Evolutionary conservation across 306 rosid genomes (phyloP).

Genomic region (Alnus rubra): DNA sequence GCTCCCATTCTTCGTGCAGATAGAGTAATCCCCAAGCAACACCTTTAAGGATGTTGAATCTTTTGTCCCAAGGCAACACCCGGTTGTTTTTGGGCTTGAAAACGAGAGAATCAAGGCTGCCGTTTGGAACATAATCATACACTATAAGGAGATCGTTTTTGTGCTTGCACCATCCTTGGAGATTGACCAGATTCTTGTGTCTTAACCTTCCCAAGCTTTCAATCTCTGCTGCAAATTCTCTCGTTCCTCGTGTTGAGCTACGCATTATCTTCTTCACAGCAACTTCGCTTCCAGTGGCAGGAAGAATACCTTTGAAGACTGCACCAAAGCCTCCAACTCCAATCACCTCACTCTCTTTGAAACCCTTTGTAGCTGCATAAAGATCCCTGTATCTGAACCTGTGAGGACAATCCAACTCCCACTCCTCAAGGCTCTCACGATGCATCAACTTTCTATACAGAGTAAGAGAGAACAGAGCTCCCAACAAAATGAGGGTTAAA

Average conservation of each 20-base stretch:
- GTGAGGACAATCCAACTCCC: conserved; percentile 84
- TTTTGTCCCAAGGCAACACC: conserved; percentile 51
- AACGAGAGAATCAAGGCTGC: conserved; percentile 52
- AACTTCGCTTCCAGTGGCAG: conserved; percentile 45
- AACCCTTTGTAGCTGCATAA: conserved; percentile 61
- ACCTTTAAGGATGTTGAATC: conserved; percentile 61
- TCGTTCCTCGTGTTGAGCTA: conserved; percentile 47
- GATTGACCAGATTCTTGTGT: conserved; percentile 73
- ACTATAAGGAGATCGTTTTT: conserved; percentile 58
- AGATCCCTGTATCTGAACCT: conserved; percentile 66
- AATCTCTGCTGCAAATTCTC: conserved; percentile 69
- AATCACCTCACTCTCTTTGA: conserved; percentile 47
- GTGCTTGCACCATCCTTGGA: conserved; percentile 86
- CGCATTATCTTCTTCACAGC: conserved; percentile 61
- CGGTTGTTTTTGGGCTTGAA: conserved; percentile 29
- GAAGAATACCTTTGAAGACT: conserved; percentile 60
- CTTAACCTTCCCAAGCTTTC: conserved; percentile 77
- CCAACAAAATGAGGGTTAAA: conserved; percentile 32
- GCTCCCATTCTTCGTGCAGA: conserved; percentile 79
- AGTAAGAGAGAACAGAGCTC: neutral
- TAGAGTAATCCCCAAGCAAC: conserved; percentile 66
- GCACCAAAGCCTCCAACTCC: conserved; percentile 81
- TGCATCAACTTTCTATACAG: conserved; percentile 33
- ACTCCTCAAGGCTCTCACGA: conserved; percentile 62
- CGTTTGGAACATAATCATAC: conserved; percentile 66